A percentile compares a stretch with the other conserved stretches of the same genome.
These are phyloP conservation scores for Xylaria sp. DNA, from an alignment of 2,329 filamentous ascomycete species.

Conservation along the genomic window DNA sequence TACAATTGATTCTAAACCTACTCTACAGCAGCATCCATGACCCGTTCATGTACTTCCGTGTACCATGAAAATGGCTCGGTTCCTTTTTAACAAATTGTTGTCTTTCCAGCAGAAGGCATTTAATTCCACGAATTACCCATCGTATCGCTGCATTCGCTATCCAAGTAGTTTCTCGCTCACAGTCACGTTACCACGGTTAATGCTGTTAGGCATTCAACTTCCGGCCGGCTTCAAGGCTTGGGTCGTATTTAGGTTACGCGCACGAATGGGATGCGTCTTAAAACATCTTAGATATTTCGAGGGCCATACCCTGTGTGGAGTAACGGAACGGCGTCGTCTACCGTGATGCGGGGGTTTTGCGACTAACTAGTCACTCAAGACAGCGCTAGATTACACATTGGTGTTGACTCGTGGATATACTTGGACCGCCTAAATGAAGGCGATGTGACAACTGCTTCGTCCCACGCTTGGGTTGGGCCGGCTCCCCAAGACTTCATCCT, in stretches of 20 bases:
- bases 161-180: conserved; percentile 1
- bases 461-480: background rate
- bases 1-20: no score
- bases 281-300: conserved; percentile 2
- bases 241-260: conserved; percentile 26
- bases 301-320: conserved; percentile 12
- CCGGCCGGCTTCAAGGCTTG: conserved; percentile 7
- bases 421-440: conserved; percentile 1
- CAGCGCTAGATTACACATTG: background rate
- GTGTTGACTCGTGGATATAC: conserved; percentile 32
- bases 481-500: background rate
- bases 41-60: no score
- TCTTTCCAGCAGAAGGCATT: background rate
- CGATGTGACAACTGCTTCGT: background rate
- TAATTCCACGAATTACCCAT: conserved; percentile 22
- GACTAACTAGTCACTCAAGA: conserved; percentile 3
- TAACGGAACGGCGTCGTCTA: conserved; percentile 15
- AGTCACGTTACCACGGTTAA: conserved; percentile 20
- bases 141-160: no score
- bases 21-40: no score
- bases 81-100: background rate
- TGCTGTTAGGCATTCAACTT: conserved; percentile 7
- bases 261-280: conserved; percentile 16
- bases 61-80: no score
- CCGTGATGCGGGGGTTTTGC: conserved; percentile 24